Base-by-base conservation (phyloP, 495 filamentous ascomycete genomes). In the Sphaerosporella brunnea region DNA sequence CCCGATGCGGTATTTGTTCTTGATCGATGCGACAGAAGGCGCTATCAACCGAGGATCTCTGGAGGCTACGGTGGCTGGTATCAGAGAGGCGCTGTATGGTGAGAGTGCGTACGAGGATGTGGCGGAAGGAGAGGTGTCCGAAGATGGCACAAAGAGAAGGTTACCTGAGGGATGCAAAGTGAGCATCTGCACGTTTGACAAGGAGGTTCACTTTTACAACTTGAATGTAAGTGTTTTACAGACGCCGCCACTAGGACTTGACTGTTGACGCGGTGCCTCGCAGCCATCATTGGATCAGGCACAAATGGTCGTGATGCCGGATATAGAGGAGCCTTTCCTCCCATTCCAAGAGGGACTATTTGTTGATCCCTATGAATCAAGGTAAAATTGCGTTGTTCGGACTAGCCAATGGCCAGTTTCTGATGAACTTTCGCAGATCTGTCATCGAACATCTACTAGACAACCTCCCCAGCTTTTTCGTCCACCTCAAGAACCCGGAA, bases 281-380 rank as follows among this genome's bases (percentile, higher is more conserved):
- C 52, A 84, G 80, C 66, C 84, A 16, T 67, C 74, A 23, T 66
- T 94, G 23, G 82, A 93, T 40, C 77, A 84, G 66, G 83, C 90
- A 3, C 90, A 99, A 58, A 95, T 96, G 88, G 76, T 96, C 69
- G 86, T 96, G 15, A 93, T 96, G 85, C 82, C 90, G 8, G 90
- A 99, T 60, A 73, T 99, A 47, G 85, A 99, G 53, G 90, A 99
- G 53, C 88, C 90, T 0, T 99, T 99, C 61, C 79, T 95, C 5
- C 90, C 92, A 36, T 67, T 96, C 13, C 84, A 80, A 52, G 81
- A 93, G 40, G 87, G 87, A 8, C 68, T 96, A 2, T 95, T 99
- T 63, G 88, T 94, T 2, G 90, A 99, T 62, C 87, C 92, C 8
- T 82, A 93, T 56, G 82, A 93, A 62, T 90, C 86, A 20, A 86